phyloP scores from a whole-genome alignment of 805 yeast genomes.

The Saccharomyces mikatae region DNA sequence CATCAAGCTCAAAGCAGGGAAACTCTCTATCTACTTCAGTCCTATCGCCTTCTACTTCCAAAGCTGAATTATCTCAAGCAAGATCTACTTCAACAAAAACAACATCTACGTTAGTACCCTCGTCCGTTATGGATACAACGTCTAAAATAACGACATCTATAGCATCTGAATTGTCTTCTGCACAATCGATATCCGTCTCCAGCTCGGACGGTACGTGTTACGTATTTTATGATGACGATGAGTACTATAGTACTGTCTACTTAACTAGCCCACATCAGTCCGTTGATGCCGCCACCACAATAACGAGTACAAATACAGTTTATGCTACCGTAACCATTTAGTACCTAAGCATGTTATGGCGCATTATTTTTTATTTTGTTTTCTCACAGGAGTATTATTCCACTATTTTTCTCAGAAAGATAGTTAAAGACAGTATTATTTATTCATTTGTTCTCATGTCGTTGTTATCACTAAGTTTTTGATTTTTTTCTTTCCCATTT shows the following conservation, averaged over 20 bases:
- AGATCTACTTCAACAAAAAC: slow-evolving; percentile 5
- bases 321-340: slow-evolving; percentile 17
- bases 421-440: not conserved
- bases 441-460: not conserved
- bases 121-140: slow-evolving; percentile 5
- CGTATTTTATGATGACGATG: slow-evolving; percentile 19
- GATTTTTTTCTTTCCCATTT: not conserved
- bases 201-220: slow-evolving; percentile 21
- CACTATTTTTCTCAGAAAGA: not conserved
- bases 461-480: not conserved
- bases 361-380: not conserved
- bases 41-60: not conserved
- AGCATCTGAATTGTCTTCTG: not conserved
- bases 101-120: slow-evolving; percentile 5
- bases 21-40: slow-evolving; percentile 3
- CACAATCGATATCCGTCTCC: slow-evolving; percentile 8
- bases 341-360: not conserved
- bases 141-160: slow-evolving; percentile 2
- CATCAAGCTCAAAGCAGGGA: not conserved
- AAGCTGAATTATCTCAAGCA: slow-evolving; percentile 7
- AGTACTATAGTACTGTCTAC: slow-evolving; percentile 27
- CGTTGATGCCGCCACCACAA: slow-evolving; percentile 30
- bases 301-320: slow-evolving; percentile 25
- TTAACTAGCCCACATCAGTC: slow-evolving; percentile 23
- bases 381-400: not conserved